Base-by-base conservation (phyloP, 2,329 filamentous ascomycete species). In the Ophiostoma novo-ulmi region DNA sequence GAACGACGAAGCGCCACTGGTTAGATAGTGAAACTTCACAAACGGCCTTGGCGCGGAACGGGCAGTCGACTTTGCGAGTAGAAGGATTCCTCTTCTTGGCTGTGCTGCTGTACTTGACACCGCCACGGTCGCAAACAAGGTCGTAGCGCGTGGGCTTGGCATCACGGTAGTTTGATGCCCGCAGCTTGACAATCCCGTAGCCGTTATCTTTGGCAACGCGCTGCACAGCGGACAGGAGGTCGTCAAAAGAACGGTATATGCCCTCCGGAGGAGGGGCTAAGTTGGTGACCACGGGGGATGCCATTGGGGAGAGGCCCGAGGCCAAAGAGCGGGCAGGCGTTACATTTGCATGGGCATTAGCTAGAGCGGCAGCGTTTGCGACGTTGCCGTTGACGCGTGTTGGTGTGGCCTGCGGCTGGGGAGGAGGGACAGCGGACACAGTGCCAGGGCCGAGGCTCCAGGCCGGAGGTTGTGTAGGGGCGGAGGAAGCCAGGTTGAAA, bases 61-160 rank as follows among this genome's bases (percentile, higher is more conserved):
- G 86, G 71, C 86, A 88, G 77, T 88, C 86, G 70, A 88, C 85
- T 78, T 88, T 88, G 76, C 86, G 85, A 63, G 86, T 88, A 70
- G 85, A 87, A 1, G 86, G 86, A 74, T 87, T 88, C 71, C 86
- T 84, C 80, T 88, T 88, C 81, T 88, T 88, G 8, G 86, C 86
- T 1, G 86, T 88, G 78, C 86, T 88, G 79, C 81, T 87, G 79
- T 88, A 88, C 78, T 88, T 88, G 76, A 88, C 86, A 72, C 86
- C 86, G 70, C 86, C 86, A 58, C 86, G 85, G 74, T 88, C 86
- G 78, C 86, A 88, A 44, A 88, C 86, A 13, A 88, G 80, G 73
- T 88, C 86, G 78, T 88, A 88, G 20, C 86, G 84, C 26, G 86
- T 88, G 0, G 86, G 85, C 75, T 88, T 88, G 72, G 85, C 84